phyloP scores from a whole-genome alignment of 306 rosid species.

The Pachyrhizus erosus region DNA sequence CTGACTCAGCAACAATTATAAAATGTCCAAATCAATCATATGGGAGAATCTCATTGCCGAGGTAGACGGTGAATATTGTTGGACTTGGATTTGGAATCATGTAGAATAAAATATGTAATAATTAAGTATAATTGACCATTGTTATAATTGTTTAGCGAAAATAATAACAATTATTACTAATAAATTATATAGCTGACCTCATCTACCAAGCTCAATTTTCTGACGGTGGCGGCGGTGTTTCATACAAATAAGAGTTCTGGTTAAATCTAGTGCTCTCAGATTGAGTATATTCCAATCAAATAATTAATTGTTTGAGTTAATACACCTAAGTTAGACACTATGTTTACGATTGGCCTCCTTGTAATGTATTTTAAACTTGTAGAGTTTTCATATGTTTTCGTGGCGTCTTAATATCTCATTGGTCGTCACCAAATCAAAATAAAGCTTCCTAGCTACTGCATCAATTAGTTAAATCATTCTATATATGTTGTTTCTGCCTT shows the following conservation, averaged over 20 bases:
- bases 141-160: background rate
- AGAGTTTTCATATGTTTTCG: background rate
- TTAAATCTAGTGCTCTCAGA: background rate
- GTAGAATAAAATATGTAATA: background rate
- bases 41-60: background rate
- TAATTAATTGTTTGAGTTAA: background rate
- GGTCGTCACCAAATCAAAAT: slow-evolving; percentile 1
- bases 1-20: slow-evolving; percentile 14
- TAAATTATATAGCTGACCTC: background rate
- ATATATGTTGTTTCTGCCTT: background rate
- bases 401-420: background rate
- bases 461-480: background rate
- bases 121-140: background rate
- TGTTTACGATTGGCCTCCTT: background rate
- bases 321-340: background rate
- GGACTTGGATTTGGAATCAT: slow-evolving; percentile 9
- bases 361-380: background rate
- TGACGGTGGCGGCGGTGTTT: background rate
- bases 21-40: slow-evolving; percentile 12
- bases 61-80: background rate
- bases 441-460: background rate
- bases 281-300: background rate
- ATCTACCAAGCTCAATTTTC: background rate
- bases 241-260: background rate
- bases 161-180: background rate